These are phyloP conservation scores for Fusarium sp. DNA, from an alignment of 2,329 filamentous ascomycete species.

Conservation along the genomic window DNA sequence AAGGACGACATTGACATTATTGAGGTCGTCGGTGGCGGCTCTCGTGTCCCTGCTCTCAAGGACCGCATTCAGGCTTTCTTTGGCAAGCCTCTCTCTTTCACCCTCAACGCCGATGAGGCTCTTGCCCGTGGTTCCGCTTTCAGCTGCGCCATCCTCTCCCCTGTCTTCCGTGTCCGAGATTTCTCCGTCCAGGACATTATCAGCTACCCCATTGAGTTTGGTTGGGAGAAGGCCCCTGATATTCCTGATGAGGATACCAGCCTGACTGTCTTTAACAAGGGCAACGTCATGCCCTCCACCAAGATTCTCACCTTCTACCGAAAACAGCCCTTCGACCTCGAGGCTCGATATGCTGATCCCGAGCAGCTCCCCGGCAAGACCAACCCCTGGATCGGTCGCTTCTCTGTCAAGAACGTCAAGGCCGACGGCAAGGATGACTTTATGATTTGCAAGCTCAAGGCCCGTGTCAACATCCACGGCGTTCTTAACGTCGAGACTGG, in stretches of 20 bases:
- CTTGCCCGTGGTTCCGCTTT: slow-evolving; percentile 96
- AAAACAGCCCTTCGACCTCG: slow-evolving; percentile 95
- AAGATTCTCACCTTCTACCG: slow-evolving; percentile 99
- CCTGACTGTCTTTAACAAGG: slow-evolving; percentile 96
- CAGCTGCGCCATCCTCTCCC: slow-evolving; percentile 95
- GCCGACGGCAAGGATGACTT: slow-evolving; percentile 93
- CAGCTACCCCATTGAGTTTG: slow-evolving; percentile 98
- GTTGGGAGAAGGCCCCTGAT: slow-evolving; percentile 97
- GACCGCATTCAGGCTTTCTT: slow-evolving; percentile 90
- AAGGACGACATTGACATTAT: slow-evolving; percentile 91
- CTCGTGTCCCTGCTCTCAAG: slow-evolving; percentile 93
- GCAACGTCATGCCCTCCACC: slow-evolving; percentile 95
- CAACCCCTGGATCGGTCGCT: slow-evolving; percentile 94
- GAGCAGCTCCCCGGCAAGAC: slow-evolving; percentile 87
- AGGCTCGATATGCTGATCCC: slow-evolving; percentile 91
- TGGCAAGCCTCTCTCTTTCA: slow-evolving; percentile 91
- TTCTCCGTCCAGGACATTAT: slow-evolving; percentile 98
- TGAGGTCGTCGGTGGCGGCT: slow-evolving; percentile 94
- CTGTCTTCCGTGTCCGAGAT: slow-evolving; percentile 97
- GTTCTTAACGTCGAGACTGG: slow-evolving; percentile 95
- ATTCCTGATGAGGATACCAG: slow-evolving; percentile 98
- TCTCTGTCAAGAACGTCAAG: slow-evolving; percentile 98
- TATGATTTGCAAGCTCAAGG: slow-evolving; percentile 99
- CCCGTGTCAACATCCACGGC: slow-evolving; percentile 94
- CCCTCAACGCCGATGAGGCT: slow-evolving; percentile 97